Evolutionary conservation across 805 yeast species (phyloP).

Genomic region (Candida yuanshanica): DNA sequence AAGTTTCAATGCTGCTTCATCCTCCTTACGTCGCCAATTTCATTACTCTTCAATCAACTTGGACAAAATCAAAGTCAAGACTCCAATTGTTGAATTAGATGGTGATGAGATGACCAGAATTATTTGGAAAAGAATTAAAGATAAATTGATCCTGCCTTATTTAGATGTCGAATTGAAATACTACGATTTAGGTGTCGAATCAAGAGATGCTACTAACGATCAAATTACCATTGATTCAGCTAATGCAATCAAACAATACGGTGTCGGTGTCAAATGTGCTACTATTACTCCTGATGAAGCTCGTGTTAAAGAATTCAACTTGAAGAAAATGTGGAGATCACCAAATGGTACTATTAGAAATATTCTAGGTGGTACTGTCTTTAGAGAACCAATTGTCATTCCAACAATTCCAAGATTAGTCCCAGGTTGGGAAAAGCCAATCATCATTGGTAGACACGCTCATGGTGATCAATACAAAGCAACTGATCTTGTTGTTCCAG

Average conservation of each 20-base stretch:
- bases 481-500: slow-evolving; percentile 62
- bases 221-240: slow-evolving; percentile 76
- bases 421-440: slow-evolving; percentile 78
- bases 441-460: slow-evolving; percentile 82
- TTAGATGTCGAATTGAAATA: slow-evolving; percentile 70
- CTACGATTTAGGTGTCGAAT: slow-evolving; percentile 64
- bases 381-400: slow-evolving; percentile 78
- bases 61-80: slow-evolving; percentile 62
- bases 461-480: slow-evolving; percentile 84
- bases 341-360: slow-evolving; percentile 84
- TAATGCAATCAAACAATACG: slow-evolving; percentile 64
- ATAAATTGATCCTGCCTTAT: slow-evolving; percentile 60
- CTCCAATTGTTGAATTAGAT: slow-evolving; percentile 73
- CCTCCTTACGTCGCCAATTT: slow-evolving; percentile 12
- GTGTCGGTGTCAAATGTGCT: slow-evolving; percentile 82
- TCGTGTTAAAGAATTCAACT: slow-evolving; percentile 65
- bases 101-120: slow-evolving; percentile 88
- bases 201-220: slow-evolving; percentile 68
- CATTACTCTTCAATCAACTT: slow-evolving; percentile 18
- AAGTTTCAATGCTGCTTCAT: slow-evolving; percentile 7
- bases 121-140: slow-evolving; percentile 73
- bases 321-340: slow-evolving; percentile 80
- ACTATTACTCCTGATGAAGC: slow-evolving; percentile 82
- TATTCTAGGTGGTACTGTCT: slow-evolving; percentile 76
- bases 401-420: slow-evolving; percentile 72